Base-by-base conservation (phyloP, 345 rosid species). In the Eucalyptus sp. region DNA sequence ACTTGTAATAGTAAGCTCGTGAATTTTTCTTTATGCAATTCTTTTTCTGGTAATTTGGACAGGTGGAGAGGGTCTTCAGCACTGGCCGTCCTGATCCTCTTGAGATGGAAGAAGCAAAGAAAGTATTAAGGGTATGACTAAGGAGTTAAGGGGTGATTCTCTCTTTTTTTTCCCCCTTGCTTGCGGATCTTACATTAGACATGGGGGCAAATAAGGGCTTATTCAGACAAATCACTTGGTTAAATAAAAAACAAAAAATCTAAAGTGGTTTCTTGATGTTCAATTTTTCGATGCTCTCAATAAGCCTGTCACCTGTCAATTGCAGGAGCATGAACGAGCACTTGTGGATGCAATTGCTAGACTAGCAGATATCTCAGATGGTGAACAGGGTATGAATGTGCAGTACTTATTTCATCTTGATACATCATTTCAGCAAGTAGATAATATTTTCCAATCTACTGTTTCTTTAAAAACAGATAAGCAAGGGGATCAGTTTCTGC, bases 21-120 rank as follows among this genome's bases (percentile, higher is more conserved):
- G 48, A 41, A 76, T 76, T 11, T 76, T 49, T 43, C 58, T 81
- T 87, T 91, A 64, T 13, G 90, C 88, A 56, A 29, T 44, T 51
- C 76, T 46, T 56, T 37, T 84, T 64, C 62, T 44, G 66, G 33
- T 29, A 85, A 88, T 88, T 86, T 89, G 85, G 84, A 91, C 84
- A 96, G 99, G 99, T 96, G 92, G 98, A 97, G 92, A 96, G 95
- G 93, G 94, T 95, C 80, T 94, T 96, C 91, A 92, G 93, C 80
- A 81, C 94, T 89, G 93, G 93, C 88, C 95, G 91, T 90, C 94
- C 97, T 51, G 95, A 97, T 92, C 97, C 97, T 88, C 94, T 91
- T 87, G 97, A 96, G 93, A 90, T 97, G 90, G 97, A 95, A 91
- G 95, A 93, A 91, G 99, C 98, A 43, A 97, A 94, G 94, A 97